Evolutionary conservation across 2,329 filamentous ascomycete species (phyloP).

Genomic region (Fonsecaea erecta): DNA sequence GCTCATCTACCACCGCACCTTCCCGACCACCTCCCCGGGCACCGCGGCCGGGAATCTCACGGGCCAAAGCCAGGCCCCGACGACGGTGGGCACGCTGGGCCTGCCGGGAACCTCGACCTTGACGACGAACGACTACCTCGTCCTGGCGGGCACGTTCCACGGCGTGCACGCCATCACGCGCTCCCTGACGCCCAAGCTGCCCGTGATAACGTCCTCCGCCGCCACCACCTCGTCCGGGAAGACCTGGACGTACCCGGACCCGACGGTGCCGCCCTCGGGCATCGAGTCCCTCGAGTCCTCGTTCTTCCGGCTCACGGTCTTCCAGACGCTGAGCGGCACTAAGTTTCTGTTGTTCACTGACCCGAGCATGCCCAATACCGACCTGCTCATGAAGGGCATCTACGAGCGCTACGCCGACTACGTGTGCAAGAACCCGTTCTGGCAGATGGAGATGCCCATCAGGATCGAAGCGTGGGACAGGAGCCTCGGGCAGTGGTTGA

Average conservation of each 20-base stretch:
- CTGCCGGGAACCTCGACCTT: slow-evolving; percentile 74
- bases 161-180: slow-evolving; percentile 72
- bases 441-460: slow-evolving; percentile 96
- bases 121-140: slow-evolving; percentile 93
- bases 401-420: slow-evolving; percentile 97
- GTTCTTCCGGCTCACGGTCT: slow-evolving; percentile 94
- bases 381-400: slow-evolving; percentile 78
- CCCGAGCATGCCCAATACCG: slow-evolving; percentile 82
- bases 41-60: slow-evolving; percentile 45
- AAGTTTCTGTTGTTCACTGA: slow-evolving; percentile 98
- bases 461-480: slow-evolving; percentile 94
- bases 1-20: slow-evolving; percentile 93
- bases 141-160: slow-evolving; percentile 96
- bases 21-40: slow-evolving; percentile 49
- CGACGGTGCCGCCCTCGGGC: slow-evolving; percentile 58
- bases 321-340: slow-evolving; percentile 88
- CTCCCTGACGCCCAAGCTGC: slow-evolving; percentile 54
- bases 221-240: slow-evolving; percentile 42
- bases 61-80: slow-evolving; percentile 50
- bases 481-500: slow-evolving; percentile 78
- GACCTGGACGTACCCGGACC: slow-evolving; percentile 40
- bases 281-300: slow-evolving; percentile 92
- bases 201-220: slow-evolving; percentile 37
- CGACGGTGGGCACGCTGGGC: slow-evolving; percentile 35
- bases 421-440: slow-evolving; percentile 99